Evolutionary conservation across 192 early-diverging fungal genomes (phyloP).

Genomic region (Backusella sp.): DNA sequence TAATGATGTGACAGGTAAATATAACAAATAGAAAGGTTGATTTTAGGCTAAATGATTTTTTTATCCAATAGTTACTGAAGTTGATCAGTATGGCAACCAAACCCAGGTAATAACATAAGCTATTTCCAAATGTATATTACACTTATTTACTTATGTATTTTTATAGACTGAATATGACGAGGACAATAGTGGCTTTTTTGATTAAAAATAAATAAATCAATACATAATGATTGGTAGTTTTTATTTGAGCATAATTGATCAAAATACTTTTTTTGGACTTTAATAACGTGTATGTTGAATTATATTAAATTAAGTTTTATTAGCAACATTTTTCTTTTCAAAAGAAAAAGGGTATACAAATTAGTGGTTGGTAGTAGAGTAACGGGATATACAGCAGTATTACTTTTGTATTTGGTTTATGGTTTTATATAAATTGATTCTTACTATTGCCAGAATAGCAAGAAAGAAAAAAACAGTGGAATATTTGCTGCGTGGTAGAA

Average conservation of each 20-base stretch:
- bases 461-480: not conserved
- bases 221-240: not conserved
- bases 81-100: conserved; percentile 28
- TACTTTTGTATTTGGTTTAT: conserved; percentile 4
- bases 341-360: conserved; percentile 10
- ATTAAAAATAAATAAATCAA: conserved; percentile 3
- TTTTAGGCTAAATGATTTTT: not conserved
- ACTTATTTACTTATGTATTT: not conserved
- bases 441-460: not conserved
- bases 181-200: conserved; percentile 9
- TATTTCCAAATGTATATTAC: not conserved
- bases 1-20: conserved; percentile 24
- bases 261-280: conserved; percentile 1
- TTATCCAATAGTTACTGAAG: conserved; percentile 21
- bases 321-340: conserved; percentile 3
- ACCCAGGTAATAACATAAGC: conserved; percentile 13
- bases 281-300: not conserved
- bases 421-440: not conserved
- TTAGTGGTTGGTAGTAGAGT: not conserved
- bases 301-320: conserved; percentile 5
- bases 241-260: not conserved
- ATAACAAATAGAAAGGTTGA: not conserved
- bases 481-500: not conserved
- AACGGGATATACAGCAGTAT: not conserved
- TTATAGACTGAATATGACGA: conserved; percentile 8